Evolutionary conservation across 495 filamentous ascomycete species (phyloP), one percentile per base, ranked within the genome.

Genomic region (Glutinoglossum americanum): DNA sequence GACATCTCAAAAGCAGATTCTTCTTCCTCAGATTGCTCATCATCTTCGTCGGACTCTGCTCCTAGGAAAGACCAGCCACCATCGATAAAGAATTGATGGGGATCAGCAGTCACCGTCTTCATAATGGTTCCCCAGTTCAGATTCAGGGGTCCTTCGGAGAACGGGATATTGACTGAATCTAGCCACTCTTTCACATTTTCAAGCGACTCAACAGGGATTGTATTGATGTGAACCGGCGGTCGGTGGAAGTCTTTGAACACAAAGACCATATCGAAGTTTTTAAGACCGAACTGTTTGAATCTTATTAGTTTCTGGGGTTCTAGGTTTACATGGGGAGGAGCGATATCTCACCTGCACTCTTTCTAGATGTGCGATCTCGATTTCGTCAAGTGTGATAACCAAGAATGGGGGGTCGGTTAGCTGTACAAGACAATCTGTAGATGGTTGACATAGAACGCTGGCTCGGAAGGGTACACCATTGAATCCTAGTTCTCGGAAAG

Each of bases 81-180:
- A 64, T 97, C 89, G 30, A 74, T 76, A 67, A 94, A 99, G 79
- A 99, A 99, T 58, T 81, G 78, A 64, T 97, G 89, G 8, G 93
- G 86, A 67, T 99, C 85, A 44, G 84, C 80, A 33, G 83, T 87
- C 19, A 99, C 89, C 0, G 93, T 99, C 74, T 99, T 99, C 89
- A 99, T 99, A 66, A 99, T 99, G 23, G 88, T 94, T 8, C 83
- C 81, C 93, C 93, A 99, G 72, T 97, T 96, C 59, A 99, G 73
- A 71, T 99, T 99, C 61, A 99, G 75, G 7, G 93, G 93, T 45
- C 93, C 93, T 69, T 99, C 93, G 17, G 81, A 84, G 74, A 80
- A 97, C 28, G 93, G 80, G 60, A 99, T 90, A 64, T 97, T 89
- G 60, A 90, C 87, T 3, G 83, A 84, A 68, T 97, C 89, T 21